Base-by-base conservation (phyloP, 169 alveolate species). In the Prorocentrum cordatum region DNA sequence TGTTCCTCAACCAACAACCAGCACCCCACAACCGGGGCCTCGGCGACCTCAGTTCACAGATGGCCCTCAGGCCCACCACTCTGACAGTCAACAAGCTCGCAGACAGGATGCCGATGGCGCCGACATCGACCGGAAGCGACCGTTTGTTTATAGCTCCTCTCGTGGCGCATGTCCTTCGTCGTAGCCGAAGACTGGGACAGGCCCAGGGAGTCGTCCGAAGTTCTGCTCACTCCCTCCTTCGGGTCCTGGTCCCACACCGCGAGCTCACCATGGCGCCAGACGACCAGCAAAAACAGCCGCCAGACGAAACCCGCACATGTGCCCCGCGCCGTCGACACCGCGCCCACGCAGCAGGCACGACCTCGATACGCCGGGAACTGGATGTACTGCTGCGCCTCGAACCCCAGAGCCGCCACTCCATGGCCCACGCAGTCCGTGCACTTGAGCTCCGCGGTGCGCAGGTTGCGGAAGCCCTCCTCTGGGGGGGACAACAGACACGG, bases 371-470 rank as follows among this genome's bases (percentile, higher is more conserved):
- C 36, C 29, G 73, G 47, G 7, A 45, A 68, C 35, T 68, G 50
- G n/a, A 54, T 58, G 32, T 33, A 75, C 61, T 32, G 29, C 31
- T 71, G 72, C 10, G 33, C 50, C 26, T 54, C 33, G 61, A 72
- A 75, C 42, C 87, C 87, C 12, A 59, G 31, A 1, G 87, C 59
- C 2, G 87, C 87, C 87, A 75, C n/a, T n/a, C 58, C 86, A 75
- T 75, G 3, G 87, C 87, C 29, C 59, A 67, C 59, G 6, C 50
- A 75, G 29, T 72, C 39, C 20, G 72, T 72, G 39, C 58, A 29
- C 64, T 29, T 54, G 20, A n/a, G 59, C 36, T 67, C 79, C 16
- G 79, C 54, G 54, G 79, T 59, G 20, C 79, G 79, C 59, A 67
- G 36, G 59, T 67, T 67, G 79, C 36, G 59, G 79, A 67, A 67